phyloP scores from a whole-genome alignment of 176 grass and related monocot species.

The Saccharum officinarum region DNA sequence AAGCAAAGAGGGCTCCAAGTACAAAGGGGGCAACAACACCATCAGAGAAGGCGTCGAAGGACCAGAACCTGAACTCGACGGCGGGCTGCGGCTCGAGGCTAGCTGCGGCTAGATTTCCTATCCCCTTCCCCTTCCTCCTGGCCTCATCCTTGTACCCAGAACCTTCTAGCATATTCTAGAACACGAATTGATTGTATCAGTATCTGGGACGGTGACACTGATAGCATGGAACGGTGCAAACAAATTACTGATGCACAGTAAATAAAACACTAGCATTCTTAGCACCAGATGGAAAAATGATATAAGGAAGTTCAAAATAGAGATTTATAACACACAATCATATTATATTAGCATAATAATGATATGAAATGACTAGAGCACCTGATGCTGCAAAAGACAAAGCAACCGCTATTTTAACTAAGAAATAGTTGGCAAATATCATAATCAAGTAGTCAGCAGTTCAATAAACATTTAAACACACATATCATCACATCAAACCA shows the following conservation, averaged over 20 bases:
- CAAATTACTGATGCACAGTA: neutral
- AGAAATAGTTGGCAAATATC: neutral
- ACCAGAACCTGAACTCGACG: too few relatives aligned
- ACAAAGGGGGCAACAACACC: too few relatives aligned
- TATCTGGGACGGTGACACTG: too few relatives aligned
- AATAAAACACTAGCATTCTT: neutral
- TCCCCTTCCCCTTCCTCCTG: too few relatives aligned
- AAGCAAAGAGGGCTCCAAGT: too few relatives aligned
- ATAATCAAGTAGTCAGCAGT: conserved; percentile 17
- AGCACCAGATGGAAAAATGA: neutral
- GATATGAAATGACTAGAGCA: neutral
- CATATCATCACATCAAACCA: conserved; percentile 17
- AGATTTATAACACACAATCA: neutral
- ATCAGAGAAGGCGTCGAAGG: too few relatives aligned
- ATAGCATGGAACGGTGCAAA: neutral
- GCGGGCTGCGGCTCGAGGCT: too few relatives aligned
- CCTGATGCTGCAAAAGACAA: neutral
- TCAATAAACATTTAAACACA: neutral
- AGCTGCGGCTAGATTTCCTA: too few relatives aligned
- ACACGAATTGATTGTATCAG: too few relatives aligned
- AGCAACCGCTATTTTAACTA: neutral
- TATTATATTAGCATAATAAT: neutral
- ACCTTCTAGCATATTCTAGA: too few relatives aligned
- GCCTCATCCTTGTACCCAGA: too few relatives aligned
- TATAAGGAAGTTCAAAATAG: neutral